phyloP scores from a whole-genome alignment of 2,329 filamentous ascomycete genomes.

The Gyromitra esculenta region DNA sequence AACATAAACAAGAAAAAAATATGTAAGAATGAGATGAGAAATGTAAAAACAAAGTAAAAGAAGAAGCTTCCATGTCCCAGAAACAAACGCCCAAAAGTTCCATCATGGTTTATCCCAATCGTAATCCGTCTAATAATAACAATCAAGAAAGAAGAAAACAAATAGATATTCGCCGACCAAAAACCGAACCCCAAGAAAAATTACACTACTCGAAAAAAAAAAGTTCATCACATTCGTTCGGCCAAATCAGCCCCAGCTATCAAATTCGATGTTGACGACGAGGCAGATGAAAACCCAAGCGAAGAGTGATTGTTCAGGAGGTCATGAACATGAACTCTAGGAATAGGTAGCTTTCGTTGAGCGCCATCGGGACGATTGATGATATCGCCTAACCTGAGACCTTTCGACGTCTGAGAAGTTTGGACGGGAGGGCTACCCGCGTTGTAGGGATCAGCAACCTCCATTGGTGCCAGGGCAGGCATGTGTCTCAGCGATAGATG shows the following conservation, averaged over 20 bases:
- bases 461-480: constrained; percentile 76
- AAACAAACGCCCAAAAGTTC: constrained; percentile 53
- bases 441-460: constrained; percentile 61
- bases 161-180: constrained; percentile 48
- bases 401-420: constrained; percentile 63
- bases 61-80: constrained; percentile 41
- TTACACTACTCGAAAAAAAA: constrained; percentile 37
- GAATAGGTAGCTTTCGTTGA: constrained; percentile 88
- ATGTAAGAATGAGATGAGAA: constrained; percentile 45
- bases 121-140: constrained; percentile 53
- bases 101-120: constrained; percentile 54
- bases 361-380: constrained; percentile 88
- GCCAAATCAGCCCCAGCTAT: constrained; percentile 76
- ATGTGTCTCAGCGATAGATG: constrained; percentile 73
- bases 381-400: constrained; percentile 88
- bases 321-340: constrained; percentile 87
- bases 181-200: constrained; percentile 44
- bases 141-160: constrained; percentile 43
- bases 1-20: constrained; percentile 43
- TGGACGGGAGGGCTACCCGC: constrained; percentile 52
- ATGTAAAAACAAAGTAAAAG: constrained; percentile 47
- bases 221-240: constrained; percentile 64
- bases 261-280: constrained; percentile 80
- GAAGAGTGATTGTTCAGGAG: constrained; percentile 72
- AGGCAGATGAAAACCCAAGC: constrained; percentile 76